Evolutionary conservation across 768 basidiomycete genomes (phyloP), one percentile per base, ranked within the genome.

Genomic region (Lactarius evosmus): DNA sequence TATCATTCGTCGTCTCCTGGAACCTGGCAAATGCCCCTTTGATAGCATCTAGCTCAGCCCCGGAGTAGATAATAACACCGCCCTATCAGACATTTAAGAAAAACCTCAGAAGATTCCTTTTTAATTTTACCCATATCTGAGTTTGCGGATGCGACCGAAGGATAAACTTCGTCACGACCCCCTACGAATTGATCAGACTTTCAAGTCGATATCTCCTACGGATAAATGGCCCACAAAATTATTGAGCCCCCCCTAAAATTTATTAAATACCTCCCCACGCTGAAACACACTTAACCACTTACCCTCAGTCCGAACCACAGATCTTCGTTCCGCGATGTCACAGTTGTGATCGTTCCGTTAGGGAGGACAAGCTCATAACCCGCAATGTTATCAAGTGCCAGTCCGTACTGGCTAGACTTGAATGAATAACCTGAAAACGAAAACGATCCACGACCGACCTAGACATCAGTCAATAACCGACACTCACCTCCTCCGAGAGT

Each of bases 351-450:
- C 1, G 53, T 56, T 9, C 76, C 76, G 52, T 68, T 67, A 3
- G 75, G 74, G 3, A 71, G 58, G 11, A 75, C 74, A n/a, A 75
- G 56, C 60, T 72, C 51, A 12, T 66, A 69, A 17, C 55, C 67
- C 17, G 60, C 61, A 32, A 78, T 52, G 56, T 76, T 76, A 62
- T 78, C 77, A 44, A 76, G 68, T 5, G 71, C 72, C 25, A 77
- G 59, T 16, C 77, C 76, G 56, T 70, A 70, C 55, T 72, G 71
- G 60, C 72, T 75, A 11, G 71, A 73, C 60, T 71, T 70, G 49
- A 68, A 57, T 0, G 75, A 75, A 65, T 73, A 77, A n/a, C 76
- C 76, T 58, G 19, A 29, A 12, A 33, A 22, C 19, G 14, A 19
- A 32, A 29, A 14, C 8, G 9, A 32, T 53, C 30, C 2, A 7